Percentiles rank a stretch among this genome's conserved stretches.
Evolutionary conservation across 176 grass and related monocot species (phyloP).

Genomic region (Triticum timopheevii): DNA sequence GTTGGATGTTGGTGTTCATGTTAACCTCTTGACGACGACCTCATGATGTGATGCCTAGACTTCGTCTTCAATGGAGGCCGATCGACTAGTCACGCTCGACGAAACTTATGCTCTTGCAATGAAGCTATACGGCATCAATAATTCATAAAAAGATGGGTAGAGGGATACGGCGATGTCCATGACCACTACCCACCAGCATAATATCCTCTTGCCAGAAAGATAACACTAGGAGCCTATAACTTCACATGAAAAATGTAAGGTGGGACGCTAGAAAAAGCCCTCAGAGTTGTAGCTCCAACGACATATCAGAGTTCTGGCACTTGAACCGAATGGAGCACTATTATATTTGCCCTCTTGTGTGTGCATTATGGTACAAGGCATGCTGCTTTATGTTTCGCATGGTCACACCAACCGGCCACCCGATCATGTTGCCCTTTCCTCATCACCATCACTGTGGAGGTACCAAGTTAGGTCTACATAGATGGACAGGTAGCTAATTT

Average conservation of each 20-base stretch:
- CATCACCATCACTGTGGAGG: conserved; percentile 2
- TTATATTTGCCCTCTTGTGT: background rate
- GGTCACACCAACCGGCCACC: background rate
- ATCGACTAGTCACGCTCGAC: background rate
- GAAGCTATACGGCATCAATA: background rate
- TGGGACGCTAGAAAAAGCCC: background rate
- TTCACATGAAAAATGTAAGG: background rate
- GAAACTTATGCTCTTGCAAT: background rate
- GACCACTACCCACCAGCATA: background rate
- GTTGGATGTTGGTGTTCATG: background rate
- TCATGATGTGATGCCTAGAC: no score
- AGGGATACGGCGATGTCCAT: background rate
- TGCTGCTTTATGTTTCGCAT: background rate
- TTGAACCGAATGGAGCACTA: no score
- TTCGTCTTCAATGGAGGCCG: background rate
- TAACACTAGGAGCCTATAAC: background rate
- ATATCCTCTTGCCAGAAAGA: background rate
- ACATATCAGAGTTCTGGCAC: background rate
- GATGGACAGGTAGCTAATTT: no score
- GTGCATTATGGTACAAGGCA: no score
- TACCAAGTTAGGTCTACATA: background rate
- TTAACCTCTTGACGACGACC: background rate
- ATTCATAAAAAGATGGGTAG: background rate
- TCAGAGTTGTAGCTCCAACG: background rate
- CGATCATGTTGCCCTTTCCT: background rate